Base-by-base conservation (phyloP, 768 basidiomycete genomes). In the Panus rudis region DNA sequence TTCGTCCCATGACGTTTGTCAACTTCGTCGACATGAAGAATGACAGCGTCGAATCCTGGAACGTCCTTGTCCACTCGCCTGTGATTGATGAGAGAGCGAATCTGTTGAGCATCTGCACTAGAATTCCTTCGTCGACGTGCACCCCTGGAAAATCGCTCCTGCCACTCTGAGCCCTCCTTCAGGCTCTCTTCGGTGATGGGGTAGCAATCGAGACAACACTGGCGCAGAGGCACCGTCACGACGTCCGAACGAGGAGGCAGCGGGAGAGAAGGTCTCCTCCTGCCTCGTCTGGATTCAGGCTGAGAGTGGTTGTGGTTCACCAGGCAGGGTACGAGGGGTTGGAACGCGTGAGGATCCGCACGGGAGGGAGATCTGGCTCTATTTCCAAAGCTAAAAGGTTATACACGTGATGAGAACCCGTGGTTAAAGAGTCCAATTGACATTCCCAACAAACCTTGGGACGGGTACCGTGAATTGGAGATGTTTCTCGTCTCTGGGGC, bases 161-260 rank as follows among this genome's bases (percentile, higher is more conserved):
- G 60, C 80, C 80, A 85, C 1, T 68, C 58, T 17, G 75, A 74
- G 24, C 79, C 81, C 50, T 75, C 64, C 31, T 67, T 58, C 27
- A 75, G 53, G 38, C 69, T 74, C 42, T 75, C 69, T 33, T 87
- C 84, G 2, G 76, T 81, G 46, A 70, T 69, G 26, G 61, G 57
- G 30, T 75, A 69, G 54, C 86, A 89, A 34, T 77, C 72, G 7
- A 69, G 58, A 53, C 86, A 89, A 59, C 86, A 89, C 11, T 78
- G 68, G 32, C 86, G 78, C 13, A 89, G 64, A 6, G 86, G 86
- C 1, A 89, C 61, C 0, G 81, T 86, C 23, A 67, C 49, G 20
- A 61, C 47, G 30, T 69, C 60, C 13, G 70, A 51, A 16, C 63
- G 67, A 37, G 67, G 65, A n/a, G 60, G 58, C n/a, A 43, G 42